A percentile compares a stretch with the other conserved stretches of the same genome.
Evolutionary conservation across 805 yeast genomes (phyloP).

Genomic region (Cyberlindnera bimundalis): DNA sequence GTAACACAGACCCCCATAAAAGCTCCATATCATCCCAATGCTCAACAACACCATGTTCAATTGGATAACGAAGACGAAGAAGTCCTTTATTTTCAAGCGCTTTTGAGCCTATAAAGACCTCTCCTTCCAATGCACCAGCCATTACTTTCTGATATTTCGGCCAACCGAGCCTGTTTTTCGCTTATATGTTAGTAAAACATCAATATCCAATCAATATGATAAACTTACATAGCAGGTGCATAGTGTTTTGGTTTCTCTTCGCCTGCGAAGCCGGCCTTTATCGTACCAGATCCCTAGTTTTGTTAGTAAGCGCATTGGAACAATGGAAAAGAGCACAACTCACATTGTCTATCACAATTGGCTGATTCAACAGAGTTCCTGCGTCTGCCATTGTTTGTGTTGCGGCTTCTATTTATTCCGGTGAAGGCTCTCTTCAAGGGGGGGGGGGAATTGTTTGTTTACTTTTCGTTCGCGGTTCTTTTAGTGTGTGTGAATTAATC

Average conservation of each 20-base stretch:
- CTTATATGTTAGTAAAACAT: too few species aligned
- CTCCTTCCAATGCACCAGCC: conserved; percentile 68
- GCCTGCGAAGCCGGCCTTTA: conserved; percentile 92
- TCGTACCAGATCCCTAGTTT: conserved; percentile 66
- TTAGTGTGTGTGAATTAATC: neutral
- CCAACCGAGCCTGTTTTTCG: conserved; percentile 50
- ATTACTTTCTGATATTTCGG: conserved; percentile 82
- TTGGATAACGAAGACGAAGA: conserved; percentile 66
- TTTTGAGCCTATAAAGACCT: conserved; percentile 66
- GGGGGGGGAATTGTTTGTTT: conserved; percentile 6
- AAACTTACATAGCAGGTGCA: conserved; percentile 52
- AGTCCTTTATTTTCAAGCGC: conserved; percentile 81
- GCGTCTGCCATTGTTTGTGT: conserved; percentile 11
- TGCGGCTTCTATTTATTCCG: neutral
- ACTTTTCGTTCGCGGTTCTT: conserved; percentile 5
- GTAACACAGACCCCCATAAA: conserved; percentile 69
- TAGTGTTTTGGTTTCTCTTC: conserved; percentile 72
- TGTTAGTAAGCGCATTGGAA: conserved; percentile 6
- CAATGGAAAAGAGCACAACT: too few species aligned
- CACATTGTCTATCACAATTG: conserved; percentile 69
- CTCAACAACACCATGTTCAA: conserved; percentile 71
- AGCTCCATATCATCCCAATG: conserved; percentile 87
- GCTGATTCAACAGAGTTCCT: conserved; percentile 52
- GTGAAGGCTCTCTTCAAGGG: neutral
- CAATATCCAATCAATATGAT: too few species aligned